Evolutionary conservation across 805 yeast genomes (phyloP).

Genomic region (Metschnikowia henanensis): DNA sequence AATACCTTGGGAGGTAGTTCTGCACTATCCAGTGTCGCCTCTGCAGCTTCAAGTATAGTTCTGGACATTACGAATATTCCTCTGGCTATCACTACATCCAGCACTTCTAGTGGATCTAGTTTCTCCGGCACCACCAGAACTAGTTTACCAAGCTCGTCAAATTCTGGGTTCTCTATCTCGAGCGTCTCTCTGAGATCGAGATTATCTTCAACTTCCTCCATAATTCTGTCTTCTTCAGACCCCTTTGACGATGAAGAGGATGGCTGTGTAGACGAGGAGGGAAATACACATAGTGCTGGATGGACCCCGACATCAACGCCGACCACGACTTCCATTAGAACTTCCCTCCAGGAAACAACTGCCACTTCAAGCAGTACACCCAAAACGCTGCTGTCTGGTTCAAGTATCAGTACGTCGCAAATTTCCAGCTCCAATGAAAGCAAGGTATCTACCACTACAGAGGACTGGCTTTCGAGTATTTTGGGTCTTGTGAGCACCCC

Average conservation of each 20-base stretch:
- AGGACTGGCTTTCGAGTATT: not conserved
- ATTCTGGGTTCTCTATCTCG: not conserved
- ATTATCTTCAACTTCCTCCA: not conserved
- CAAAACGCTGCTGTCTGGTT: too few relatives aligned
- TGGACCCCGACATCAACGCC: not conserved
- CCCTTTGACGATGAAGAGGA: not conserved
- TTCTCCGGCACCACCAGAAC: too few relatives aligned
- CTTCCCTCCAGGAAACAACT: too few relatives aligned
- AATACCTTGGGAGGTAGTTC: not conserved
- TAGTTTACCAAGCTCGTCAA: too few relatives aligned
- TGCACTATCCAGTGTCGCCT: not conserved
- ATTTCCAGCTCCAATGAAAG: too few relatives aligned
- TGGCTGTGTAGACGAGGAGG: conserved; percentile 2
- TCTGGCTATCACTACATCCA: not conserved
- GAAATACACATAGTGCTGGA: not conserved
- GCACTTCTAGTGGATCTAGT: not conserved
- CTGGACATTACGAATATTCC: not conserved
- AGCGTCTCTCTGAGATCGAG: not conserved
- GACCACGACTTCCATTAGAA: not conserved
- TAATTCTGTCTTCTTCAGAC: not conserved
- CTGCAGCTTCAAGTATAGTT: not conserved
- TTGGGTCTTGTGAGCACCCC: not conserved
- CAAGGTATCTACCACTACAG: not conserved
- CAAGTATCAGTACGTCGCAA: too few relatives aligned
- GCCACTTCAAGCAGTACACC: too few relatives aligned